Percentiles rank a stretch among this genome's conserved stretches.
Evolutionary conservation across 257 asterid species (phyloP).

Genomic region (Petrea volubilis): DNA sequence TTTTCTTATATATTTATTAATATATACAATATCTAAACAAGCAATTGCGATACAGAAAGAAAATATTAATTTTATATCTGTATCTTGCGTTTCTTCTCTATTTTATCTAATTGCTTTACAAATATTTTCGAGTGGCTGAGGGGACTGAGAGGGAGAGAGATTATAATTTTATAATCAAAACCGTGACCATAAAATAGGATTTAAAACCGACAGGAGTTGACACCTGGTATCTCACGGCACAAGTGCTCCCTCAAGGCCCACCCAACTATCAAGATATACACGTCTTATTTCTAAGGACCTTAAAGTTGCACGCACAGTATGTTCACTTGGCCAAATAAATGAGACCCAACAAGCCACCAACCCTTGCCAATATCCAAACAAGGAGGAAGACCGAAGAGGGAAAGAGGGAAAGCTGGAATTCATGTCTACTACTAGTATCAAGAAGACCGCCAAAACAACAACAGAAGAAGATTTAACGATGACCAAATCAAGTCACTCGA

Average conservation of each 20-base stretch:
- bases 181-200: neutral
- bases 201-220: neutral
- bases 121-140: too few species aligned
- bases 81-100: too few species aligned
- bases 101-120: too few species aligned
- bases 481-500: slow-evolving; percentile 71
- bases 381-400: neutral
- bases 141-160: too few species aligned
- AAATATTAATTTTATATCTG: too few species aligned
- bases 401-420: neutral
- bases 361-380: neutral
- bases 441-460: slow-evolving; percentile 30
- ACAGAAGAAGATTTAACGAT: slow-evolving; percentile 63
- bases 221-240: slow-evolving; percentile 29
- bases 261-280: slow-evolving; percentile 34
- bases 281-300: slow-evolving; percentile 23
- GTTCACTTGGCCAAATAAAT: slow-evolving; percentile 26
- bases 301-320: slow-evolving; percentile 23
- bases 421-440: slow-evolving; percentile 27
- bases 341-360: slow-evolving; percentile 9
- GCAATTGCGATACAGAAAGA: too few species aligned
- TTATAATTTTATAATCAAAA: neutral
- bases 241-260: slow-evolving; percentile 33
- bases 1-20: too few species aligned
- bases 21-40: too few species aligned